Percentiles rank a stretch among this genome's conserved stretches.
These are phyloP conservation scores for Suillus subaureus DNA, from an alignment of 768 basidiomycete genomes.

Conservation along the genomic window DNA sequence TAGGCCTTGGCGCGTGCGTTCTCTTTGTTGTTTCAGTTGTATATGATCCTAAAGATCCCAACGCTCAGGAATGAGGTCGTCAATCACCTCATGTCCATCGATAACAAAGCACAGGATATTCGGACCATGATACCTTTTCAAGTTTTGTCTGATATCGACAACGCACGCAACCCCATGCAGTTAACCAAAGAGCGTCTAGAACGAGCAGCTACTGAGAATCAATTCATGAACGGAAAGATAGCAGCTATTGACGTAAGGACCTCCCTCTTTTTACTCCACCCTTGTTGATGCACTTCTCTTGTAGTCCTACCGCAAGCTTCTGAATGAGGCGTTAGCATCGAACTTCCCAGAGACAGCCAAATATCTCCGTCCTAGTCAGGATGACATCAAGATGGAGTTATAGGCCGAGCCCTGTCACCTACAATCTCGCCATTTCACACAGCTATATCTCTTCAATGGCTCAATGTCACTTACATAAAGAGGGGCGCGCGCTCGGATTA, in stretches of 20 bases:
- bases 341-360: slow-evolving; percentile 62
- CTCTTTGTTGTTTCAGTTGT: slow-evolving; percentile 5
- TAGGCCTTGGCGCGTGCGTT: slow-evolving; percentile 73
- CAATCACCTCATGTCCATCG: slow-evolving; percentile 62
- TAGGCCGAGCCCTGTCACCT: background rate
- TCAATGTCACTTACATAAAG: background rate
- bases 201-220: slow-evolving; percentile 85
- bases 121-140: slow-evolving; percentile 74
- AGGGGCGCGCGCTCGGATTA: background rate
- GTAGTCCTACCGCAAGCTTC: slow-evolving; percentile 70
- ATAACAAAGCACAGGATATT: slow-evolving; percentile 65
- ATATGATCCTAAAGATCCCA: slow-evolving; percentile 7
- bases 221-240: slow-evolving; percentile 90
- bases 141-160: slow-evolving; percentile 78
- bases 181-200: slow-evolving; percentile 80
- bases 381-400: slow-evolving; percentile 3
- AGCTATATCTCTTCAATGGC: background rate
- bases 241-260: slow-evolving; percentile 67
- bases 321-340: slow-evolving; percentile 71
- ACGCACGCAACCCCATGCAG: slow-evolving; percentile 78
- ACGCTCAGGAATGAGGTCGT: slow-evolving; percentile 71
- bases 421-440: background rate
- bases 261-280: background rate
- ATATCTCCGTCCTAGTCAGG: slow-evolving; percentile 22
- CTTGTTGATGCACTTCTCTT: slow-evolving; percentile 13